Percentiles rank a stretch among this genome's conserved stretches.
Evolutionary conservation across 2,329 filamentous ascomycete genomes (phyloP).

Genomic region (Waltergamsia citrina): DNA sequence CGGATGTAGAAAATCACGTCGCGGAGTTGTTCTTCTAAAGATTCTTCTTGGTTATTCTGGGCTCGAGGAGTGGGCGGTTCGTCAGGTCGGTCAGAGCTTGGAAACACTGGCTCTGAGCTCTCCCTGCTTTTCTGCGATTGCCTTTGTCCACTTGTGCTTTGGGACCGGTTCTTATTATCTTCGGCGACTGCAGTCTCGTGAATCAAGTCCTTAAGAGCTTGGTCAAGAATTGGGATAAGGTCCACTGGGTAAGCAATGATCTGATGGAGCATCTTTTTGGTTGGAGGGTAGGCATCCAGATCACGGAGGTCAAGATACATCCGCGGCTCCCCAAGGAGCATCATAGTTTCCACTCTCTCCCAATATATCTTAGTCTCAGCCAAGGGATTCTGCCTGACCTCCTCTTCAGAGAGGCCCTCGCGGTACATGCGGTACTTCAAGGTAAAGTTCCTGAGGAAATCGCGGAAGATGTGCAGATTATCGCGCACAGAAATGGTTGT

Average conservation of each 20-base stretch:
- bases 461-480: slow-evolving; percentile 78
- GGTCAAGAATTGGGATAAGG: slow-evolving; percentile 94
- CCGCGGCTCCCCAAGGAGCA: slow-evolving; percentile 72
- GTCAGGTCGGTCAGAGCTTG: slow-evolving; percentile 67
- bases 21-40: slow-evolving; percentile 73
- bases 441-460: slow-evolving; percentile 86
- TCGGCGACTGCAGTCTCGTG: slow-evolving; percentile 78
- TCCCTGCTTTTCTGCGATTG: slow-evolving; percentile 34
- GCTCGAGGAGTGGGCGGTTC: slow-evolving; percentile 30
- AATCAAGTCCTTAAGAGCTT: slow-evolving; percentile 87
- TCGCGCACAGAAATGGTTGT: slow-evolving; percentile 93
- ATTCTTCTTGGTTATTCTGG: slow-evolving; percentile 39
- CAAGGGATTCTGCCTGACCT: slow-evolving; percentile 59
- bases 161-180: slow-evolving; percentile 57
- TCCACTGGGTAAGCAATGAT: slow-evolving; percentile 90
- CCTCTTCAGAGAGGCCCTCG: slow-evolving; percentile 71
- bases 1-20: slow-evolving; percentile 75
- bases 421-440: slow-evolving; percentile 89
- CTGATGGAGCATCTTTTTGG: slow-evolving; percentile 91
- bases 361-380: slow-evolving; percentile 76
- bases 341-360: slow-evolving; percentile 81
- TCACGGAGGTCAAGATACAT: slow-evolving; percentile 86
- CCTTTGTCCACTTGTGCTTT: slow-evolving; percentile 40
- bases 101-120: slow-evolving; percentile 69
- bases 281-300: slow-evolving; percentile 85